Evolutionary conservation across 306 rosid species (phyloP).

Genomic region (Rosa rugosa): DNA sequence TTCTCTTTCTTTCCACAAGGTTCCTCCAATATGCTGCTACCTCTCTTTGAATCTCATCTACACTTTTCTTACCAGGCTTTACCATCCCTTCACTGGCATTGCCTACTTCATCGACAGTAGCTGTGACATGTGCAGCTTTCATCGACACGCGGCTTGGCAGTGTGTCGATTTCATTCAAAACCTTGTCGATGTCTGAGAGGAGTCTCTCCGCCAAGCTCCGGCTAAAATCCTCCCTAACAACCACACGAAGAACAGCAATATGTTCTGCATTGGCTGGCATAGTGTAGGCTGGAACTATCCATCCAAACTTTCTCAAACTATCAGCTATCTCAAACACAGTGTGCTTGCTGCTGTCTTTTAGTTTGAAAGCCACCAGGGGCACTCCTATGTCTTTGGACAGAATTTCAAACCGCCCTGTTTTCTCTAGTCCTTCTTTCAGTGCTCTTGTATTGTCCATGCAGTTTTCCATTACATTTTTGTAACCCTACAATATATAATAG

Average conservation of each 20-base stretch:
- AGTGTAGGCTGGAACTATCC: constrained; percentile 93
- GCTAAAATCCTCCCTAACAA: constrained; percentile 89
- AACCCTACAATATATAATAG: constrained; percentile 58
- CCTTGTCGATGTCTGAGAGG: constrained; percentile 59
- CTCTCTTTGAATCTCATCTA: constrained; percentile 36
- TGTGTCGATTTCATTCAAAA: constrained; percentile 51
- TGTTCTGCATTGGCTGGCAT: constrained; percentile 76
- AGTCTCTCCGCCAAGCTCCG: constrained; percentile 73
- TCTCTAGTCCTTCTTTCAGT: constrained; percentile 59
- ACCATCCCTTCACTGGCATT: constrained; percentile 12
- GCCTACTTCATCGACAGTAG: constrained; percentile 33
- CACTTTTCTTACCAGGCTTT: constrained; percentile 40
- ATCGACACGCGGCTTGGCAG: constrained; percentile 32
- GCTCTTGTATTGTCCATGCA: constrained; percentile 59
- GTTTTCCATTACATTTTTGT: constrained; percentile 70
- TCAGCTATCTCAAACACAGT: constrained; percentile 78
- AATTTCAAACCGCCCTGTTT: constrained; percentile 59
- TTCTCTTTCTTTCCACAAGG: constrained; percentile 46
- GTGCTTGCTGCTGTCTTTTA: constrained; percentile 74
- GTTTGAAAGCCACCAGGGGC: constrained; percentile 74
- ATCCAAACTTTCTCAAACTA: constrained; percentile 57
- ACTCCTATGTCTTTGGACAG: constrained; percentile 80
- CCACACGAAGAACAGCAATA: constrained; percentile 74
- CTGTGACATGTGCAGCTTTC: constrained; percentile 47
- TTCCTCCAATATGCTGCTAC: constrained; percentile 52